A percentile compares a stretch with the other conserved stretches of the same genome.
Conservation (phyloP, 768 basidiomycete genomes). For the Boletus rubroflammeus region DNA sequence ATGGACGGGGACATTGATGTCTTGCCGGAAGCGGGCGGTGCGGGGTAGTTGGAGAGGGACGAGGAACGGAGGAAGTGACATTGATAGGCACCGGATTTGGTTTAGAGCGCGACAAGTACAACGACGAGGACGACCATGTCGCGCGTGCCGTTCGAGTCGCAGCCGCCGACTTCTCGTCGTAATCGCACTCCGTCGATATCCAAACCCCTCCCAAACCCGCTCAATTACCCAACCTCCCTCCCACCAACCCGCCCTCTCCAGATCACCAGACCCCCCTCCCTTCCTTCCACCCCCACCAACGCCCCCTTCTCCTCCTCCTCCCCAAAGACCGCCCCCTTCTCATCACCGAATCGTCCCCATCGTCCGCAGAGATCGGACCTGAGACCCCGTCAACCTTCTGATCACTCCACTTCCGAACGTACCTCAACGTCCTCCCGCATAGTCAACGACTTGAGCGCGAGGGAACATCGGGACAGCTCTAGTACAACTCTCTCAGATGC, state of each 20-base stretch:
- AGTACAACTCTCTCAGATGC: constrained; percentile 47
- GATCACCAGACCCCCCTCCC: constrained; percentile 47
- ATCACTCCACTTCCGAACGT: constrained; percentile 50
- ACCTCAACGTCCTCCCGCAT: constrained; percentile 42
- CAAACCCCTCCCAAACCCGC: constrained; percentile 32
- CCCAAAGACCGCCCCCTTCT: constrained; percentile 38
- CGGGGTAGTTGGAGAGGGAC: constrained; percentile 2
- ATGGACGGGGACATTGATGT: constrained; percentile 36
- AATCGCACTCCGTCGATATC: constrained; percentile 43
- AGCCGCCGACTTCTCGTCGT: constrained; percentile 41
- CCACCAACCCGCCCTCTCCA: constrained; percentile 54
- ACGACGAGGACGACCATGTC: constrained; percentile 44
- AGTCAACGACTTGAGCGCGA: constrained; percentile 25
- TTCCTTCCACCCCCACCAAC: constrained; percentile 52
- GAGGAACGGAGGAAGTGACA: constrained; percentile 13
- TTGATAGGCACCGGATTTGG: constrained; percentile 1
- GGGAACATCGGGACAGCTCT: constrained; percentile 47
- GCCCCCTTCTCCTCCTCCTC: constrained; percentile 32
- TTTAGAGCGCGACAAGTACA: neutral
- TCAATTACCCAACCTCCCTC: constrained; percentile 35
- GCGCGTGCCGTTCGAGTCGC: constrained; percentile 17
- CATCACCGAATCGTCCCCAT: constrained; percentile 49
- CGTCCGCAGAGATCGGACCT: constrained; percentile 69
- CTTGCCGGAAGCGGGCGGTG: constrained; percentile 6
- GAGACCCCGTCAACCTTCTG: constrained; percentile 50